A percentile compares a stretch with the other conserved stretches of the same genome.
Evolutionary conservation across 768 basidiomycete genomes (phyloP).

Genomic region (Boletus vinaceobasis): DNA sequence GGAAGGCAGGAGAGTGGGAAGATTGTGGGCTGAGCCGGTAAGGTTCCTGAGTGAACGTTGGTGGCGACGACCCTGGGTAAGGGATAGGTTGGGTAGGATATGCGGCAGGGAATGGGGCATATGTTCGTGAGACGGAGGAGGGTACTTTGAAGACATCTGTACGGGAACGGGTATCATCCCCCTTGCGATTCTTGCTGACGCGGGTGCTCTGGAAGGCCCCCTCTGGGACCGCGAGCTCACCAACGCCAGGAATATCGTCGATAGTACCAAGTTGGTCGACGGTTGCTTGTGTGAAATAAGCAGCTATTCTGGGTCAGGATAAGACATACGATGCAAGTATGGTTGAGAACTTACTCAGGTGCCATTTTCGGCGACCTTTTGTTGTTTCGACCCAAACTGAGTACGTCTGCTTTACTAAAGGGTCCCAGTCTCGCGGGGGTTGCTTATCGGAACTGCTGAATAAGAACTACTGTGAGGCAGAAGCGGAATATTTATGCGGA

Average conservation of each 20-base stretch:
- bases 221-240: constrained; percentile 61
- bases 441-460: constrained; percentile 43
- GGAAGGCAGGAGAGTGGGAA: constrained; percentile 20
- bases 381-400: constrained; percentile 71
- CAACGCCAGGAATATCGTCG: constrained; percentile 59
- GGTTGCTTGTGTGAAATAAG: constrained; percentile 77
- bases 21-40: constrained; percentile 21
- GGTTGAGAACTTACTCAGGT: constrained; percentile 56
- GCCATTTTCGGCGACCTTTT: constrained; percentile 73
- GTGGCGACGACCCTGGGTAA: constrained; percentile 22
- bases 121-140: constrained; percentile 36
- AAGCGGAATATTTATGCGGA: neutral
- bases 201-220: constrained; percentile 69
- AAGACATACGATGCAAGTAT: neutral
- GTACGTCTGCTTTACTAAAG: constrained; percentile 80
- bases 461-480: constrained; percentile 6
- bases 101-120: constrained; percentile 39
- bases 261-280: constrained; percentile 69
- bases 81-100: constrained; percentile 27
- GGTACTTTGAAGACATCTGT: constrained; percentile 32
- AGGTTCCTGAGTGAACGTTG: constrained; percentile 23
- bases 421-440: constrained; percentile 61
- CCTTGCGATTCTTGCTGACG: constrained; percentile 46
- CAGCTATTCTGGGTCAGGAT: constrained; percentile 48
- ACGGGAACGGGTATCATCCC: constrained; percentile 37